Evolutionary conservation across 163 green algal genomes (phyloP), one percentile per base, ranked within the genome.

Genomic region (Chlamydomonas reinhardtii): DNA sequence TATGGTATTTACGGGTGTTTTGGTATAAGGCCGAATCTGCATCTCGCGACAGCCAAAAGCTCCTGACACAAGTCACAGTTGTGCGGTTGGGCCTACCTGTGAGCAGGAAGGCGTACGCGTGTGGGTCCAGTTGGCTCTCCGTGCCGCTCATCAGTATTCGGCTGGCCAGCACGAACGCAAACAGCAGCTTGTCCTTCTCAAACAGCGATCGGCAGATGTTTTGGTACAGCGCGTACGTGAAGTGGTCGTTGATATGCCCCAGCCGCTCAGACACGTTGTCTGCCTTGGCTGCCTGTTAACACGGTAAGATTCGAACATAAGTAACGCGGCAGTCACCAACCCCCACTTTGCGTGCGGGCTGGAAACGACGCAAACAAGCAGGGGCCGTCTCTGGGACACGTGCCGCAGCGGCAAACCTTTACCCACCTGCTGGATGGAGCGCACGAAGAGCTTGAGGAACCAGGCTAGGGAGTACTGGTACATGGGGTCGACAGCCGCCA

Each of bases 121-220:
- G 81, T 12, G 73, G 65, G n/a, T 95, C 91, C 68, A 98, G 83
- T 43, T 87, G 65, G 15, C 85, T 85, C 37, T 91, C 74, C 6
- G 32, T 84, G 29, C 80, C 73, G 48, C 86, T 86, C 59, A 90
- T 70, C 85, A 95, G 90, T 90, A 97, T 95, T 81, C 94, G 89
- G 24, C 64, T 73, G 66, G 77, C 91, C 6, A 97, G 91, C 85
- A 97, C 86, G 93, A 97, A 96, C 61, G 94, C 90, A 73, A 96
- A 97, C 62, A 97, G 86, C 52, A 97, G 93, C 90, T 97, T 98
- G 94, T 98, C 95, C 91, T 96, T 96, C 93, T 97, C 95, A 90
- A 97, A 98, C 61, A 98, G 85, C 8, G 92, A 96, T 66, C 89
- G 85, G 76, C 94, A 97, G 82, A 97, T 93, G 88, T 96, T 96